Base-by-base conservation (phyloP, 2,329 filamentous ascomycete species). In the Botrytis medusae region DNA sequence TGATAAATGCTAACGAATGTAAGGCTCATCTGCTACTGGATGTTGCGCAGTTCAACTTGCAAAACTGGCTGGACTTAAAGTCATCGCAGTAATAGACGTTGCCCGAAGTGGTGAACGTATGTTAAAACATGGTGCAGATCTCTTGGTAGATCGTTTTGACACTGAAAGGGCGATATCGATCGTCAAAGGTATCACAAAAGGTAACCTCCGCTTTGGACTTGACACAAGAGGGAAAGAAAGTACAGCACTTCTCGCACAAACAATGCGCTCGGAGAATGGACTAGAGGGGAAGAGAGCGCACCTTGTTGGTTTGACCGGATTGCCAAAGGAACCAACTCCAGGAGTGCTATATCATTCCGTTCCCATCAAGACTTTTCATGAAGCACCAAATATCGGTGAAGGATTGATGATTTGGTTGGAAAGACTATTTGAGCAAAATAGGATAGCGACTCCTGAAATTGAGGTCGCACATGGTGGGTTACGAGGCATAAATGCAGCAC, bases 311-410 rank as follows among this genome's bases (percentile, higher is more conserved):
- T 77, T 94, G 62, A 89, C 89, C 0, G 92, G 91, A 0, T 76
- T 93, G 4, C 92, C 92, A 0, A 93, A 92, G 78, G 72, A 76
- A 46, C 64, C 72, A 16, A 75, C 65, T 16, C 37, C 74, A 25
- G 78, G 77, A 20, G 74, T 80, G 18, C 74, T 75, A 12, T 79
- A 78, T 65, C 79, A 80, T 71, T 77, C 78, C 0, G 90, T 94
- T 0, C 92, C 92, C 0, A 92, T 95, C 75, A 94, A 94, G 81
- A 78, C 93, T 6, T 94, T 93, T 78, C 92, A 95, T 78, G 89
- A 91, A 73, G 85, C 90, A 0, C 87, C 89, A 0, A 84, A 84
- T 2, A 84, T 94, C 0, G 92, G 92, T 0, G 87, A 90, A 75
- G 85, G 84, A 0, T 79, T 93, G 71, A 89, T 89, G 20, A 79